A percentile compares a stretch with the other conserved stretches of the same genome.
These are phyloP conservation scores for Trichophyton verrucosum DNA, from an alignment of 2,329 filamentous ascomycete species.

Conservation along the genomic window DNA sequence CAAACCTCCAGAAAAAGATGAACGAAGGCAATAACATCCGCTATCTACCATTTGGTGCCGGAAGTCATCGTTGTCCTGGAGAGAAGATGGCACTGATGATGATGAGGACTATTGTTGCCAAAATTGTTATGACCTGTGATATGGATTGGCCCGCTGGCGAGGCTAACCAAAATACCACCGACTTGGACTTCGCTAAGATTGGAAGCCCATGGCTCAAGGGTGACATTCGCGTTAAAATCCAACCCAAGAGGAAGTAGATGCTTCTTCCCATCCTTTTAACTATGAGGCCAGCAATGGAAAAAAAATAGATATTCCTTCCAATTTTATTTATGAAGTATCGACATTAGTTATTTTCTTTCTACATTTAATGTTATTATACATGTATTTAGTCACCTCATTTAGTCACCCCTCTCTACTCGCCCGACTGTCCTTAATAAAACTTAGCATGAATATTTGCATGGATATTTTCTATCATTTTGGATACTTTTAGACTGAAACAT, in stretches of 20 bases:
- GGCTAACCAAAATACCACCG: conserved; percentile 7
- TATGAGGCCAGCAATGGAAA: neutral
- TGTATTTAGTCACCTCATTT: neutral
- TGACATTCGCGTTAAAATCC: conserved; percentile 10
- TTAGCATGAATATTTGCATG: too few relatives aligned
- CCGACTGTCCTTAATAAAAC: too few relatives aligned
- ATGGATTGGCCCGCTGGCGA: conserved; percentile 8
- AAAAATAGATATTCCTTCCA: neutral
- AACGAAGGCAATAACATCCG: conserved; percentile 7
- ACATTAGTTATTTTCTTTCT: neutral
- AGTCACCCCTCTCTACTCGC: too few relatives aligned
- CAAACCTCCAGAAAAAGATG: conserved; percentile 7
- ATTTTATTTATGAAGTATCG: neutral
- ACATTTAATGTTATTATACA: neutral
- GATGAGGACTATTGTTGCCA: conserved; percentile 8
- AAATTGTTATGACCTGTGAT: conserved; percentile 8
- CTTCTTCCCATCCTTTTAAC: too few relatives aligned
- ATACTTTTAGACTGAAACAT: too few relatives aligned
- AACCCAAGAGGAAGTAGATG: neutral
- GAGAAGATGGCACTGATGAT: conserved; percentile 13
- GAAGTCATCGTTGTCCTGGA: conserved; percentile 12
- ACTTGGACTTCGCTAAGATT: conserved; percentile 12
- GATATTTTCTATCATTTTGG: too few relatives aligned
- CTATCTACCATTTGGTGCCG: conserved; percentile 12
- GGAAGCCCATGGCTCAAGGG: conserved; percentile 13